These are phyloP conservation scores for Aspergillus sp. DNA, from an alignment of 2,329 filamentous ascomycete species.

Conservation along the genomic window DNA sequence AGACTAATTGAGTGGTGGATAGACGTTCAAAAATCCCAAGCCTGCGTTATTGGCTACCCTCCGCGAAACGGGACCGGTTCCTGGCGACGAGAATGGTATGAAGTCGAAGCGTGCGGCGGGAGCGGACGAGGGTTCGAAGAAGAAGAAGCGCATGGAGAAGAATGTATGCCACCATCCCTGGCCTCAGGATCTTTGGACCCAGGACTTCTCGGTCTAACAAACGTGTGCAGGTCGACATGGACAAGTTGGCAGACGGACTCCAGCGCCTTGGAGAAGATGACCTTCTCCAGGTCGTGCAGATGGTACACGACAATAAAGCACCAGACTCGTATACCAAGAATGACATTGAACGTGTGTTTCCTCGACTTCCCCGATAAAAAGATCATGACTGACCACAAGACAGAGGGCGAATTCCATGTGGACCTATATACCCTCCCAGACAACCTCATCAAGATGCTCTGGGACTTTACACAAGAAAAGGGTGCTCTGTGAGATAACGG, in stretches of 20 bases:
- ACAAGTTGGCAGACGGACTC: conserved; percentile 89
- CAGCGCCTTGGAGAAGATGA: conserved; percentile 89
- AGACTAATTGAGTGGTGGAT: conserved; percentile 3
- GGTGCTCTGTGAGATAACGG: conserved; percentile 25
- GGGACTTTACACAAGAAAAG: conserved; percentile 66
- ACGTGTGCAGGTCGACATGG: conserved; percentile 64
- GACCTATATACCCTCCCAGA: conserved; percentile 97
- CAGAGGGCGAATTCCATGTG: conserved; percentile 87
- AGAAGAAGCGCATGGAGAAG: conserved; percentile 64
- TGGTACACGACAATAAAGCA: conserved; percentile 96
- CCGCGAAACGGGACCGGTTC: conserved; percentile 78
- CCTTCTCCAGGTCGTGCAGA: conserved; percentile 86
- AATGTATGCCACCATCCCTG: conserved; percentile 35
- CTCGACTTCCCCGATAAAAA: too few species aligned
- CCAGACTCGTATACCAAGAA: conserved; percentile 95
- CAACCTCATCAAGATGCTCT: conserved; percentile 80
- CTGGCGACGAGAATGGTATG: conserved; percentile 59
- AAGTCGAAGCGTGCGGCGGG: conserved; percentile 55
- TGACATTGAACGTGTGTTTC: conserved; percentile 77
- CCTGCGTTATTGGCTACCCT: conserved; percentile 72
- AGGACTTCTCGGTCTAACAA: conserved; percentile 1
- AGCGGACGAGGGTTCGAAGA: conserved; percentile 60
- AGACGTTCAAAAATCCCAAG: conserved; percentile 88
- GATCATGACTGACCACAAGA: too few species aligned
- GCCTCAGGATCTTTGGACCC: background rate